Percentiles rank a stretch among this genome's conserved stretches.
These are phyloP conservation scores for Ciborinia camelliae DNA, from an alignment of 2,329 filamentous ascomycete genomes.

Conservation along the genomic window DNA sequence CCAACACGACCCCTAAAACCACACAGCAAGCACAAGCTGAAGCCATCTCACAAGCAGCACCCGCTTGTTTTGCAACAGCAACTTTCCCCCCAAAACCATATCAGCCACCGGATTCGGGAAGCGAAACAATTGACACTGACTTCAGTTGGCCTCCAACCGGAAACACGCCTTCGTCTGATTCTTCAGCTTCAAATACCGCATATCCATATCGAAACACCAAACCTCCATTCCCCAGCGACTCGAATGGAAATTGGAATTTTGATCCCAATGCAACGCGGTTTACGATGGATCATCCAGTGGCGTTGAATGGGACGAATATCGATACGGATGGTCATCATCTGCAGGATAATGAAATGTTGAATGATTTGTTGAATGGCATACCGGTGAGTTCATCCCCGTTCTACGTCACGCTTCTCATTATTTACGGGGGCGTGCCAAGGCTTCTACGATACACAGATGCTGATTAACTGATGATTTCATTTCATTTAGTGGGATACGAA, in stretches of 20 bases:
- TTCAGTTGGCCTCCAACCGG: conserved; percentile 1
- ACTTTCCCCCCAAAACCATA: background rate
- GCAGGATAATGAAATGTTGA: background rate
- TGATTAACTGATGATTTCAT: background rate
- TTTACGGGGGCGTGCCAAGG: rapidly evolving
- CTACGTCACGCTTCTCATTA: background rate
- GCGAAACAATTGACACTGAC: conserved; percentile 16
- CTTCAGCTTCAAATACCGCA: conserved; percentile 10
- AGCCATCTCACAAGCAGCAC: background rate
- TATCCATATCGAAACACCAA: conserved; percentile 6
- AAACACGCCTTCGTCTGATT: conserved; percentile 21
- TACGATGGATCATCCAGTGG: background rate
- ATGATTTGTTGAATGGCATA: background rate
- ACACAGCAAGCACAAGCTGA: background rate
- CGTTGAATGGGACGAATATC: background rate
- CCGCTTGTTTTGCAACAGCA: background rate
- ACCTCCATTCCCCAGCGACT: background rate
- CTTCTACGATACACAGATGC: background rate
- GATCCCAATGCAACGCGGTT: background rate
- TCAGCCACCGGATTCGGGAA: background rate
- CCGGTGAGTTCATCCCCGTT: background rate
- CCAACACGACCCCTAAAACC: background rate
- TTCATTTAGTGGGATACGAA: background rate
- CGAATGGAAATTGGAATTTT: conserved; percentile 1
- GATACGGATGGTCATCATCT: background rate